Evolutionary conservation across 106 monocot genomes (phyloP).

Genomic region (Phalaenopsis aphrodite): DNA sequence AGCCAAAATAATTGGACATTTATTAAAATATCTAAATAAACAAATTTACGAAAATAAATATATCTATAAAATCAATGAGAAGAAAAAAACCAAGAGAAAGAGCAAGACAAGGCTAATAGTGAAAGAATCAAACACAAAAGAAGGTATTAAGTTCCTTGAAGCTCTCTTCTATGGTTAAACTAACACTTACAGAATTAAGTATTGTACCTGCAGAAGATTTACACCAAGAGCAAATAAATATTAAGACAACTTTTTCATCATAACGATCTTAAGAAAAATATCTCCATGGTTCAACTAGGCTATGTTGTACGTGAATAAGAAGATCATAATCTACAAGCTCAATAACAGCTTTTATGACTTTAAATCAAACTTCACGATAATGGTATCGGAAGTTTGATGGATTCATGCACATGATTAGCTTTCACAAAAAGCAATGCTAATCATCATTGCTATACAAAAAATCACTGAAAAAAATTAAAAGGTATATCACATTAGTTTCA

Average conservation of each 20-base stretch:
- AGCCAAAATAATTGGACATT: too few relatives aligned
- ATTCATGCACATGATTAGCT: background rate
- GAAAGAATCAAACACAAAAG: background rate
- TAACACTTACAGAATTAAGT: background rate
- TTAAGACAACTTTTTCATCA: background rate
- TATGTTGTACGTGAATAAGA: too few relatives aligned
- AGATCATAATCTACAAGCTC: background rate
- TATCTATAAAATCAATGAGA: background rate
- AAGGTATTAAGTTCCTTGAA: background rate
- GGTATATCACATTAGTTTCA: background rate
- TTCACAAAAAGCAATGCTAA: background rate
- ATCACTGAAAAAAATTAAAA: background rate
- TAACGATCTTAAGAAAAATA: background rate
- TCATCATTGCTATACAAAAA: background rate
- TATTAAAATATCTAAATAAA: too few relatives aligned
- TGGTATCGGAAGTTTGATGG: background rate
- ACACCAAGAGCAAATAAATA: background rate
- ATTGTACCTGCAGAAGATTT: background rate
- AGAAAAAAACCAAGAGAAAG: too few relatives aligned
- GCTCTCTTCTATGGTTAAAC: background rate
- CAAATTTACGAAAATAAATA: too few relatives aligned
- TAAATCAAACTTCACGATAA: background rate
- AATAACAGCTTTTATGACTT: background rate
- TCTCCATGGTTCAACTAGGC: too few relatives aligned
- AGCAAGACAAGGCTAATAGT: background rate